Percentiles rank a stretch among this genome's conserved stretches.
Evolutionary conservation across 2,329 filamentous ascomycete species (phyloP).

Genomic region (Neophaeococcomyces mojaviensis): DNA sequence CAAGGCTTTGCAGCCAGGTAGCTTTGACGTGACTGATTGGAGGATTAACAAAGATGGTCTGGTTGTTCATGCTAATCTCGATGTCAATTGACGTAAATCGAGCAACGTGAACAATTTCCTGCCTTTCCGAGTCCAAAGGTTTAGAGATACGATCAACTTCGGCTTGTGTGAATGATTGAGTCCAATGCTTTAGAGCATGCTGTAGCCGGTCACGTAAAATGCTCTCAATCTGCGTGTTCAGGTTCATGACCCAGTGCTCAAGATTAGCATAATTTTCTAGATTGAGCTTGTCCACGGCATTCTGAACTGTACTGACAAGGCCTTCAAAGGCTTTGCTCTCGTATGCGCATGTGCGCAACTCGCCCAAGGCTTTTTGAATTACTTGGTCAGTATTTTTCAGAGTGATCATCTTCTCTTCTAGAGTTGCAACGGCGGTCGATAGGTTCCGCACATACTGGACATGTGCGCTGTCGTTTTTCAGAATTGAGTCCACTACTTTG

Average conservation of each 20-base stretch:
- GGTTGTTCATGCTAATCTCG: constrained; percentile 95
- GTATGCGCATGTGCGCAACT: constrained; percentile 79
- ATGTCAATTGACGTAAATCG: constrained; percentile 57
- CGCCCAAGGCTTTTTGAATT: constrained; percentile 70
- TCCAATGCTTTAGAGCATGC: constrained; percentile 79
- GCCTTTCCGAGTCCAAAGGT: constrained; percentile 16
- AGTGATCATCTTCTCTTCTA: constrained; percentile 80
- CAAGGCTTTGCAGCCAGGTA: constrained; percentile 86
- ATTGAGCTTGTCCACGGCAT: constrained; percentile 90
- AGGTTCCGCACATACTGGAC: constrained; percentile 96
- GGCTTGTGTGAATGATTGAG: constrained; percentile 66
- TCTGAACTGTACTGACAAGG: constrained; percentile 77
- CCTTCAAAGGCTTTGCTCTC: constrained; percentile 70
- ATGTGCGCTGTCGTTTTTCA: constrained; percentile 74
- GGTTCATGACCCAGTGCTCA: constrained; percentile 75
- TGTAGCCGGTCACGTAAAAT: constrained; percentile 76
- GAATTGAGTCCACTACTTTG: constrained; percentile 45
- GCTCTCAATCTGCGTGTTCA: constrained; percentile 78
- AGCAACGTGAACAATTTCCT: constrained; percentile 27
- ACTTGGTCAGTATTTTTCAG: constrained; percentile 72
- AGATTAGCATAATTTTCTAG: constrained; percentile 94
- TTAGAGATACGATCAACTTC: constrained; percentile 19
- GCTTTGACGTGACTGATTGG: constrained; percentile 85
- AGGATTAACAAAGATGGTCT: constrained; percentile 93
- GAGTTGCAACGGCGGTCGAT: constrained; percentile 72